phyloP scores from a whole-genome alignment of 768 basidiomycete species.

The Sutorius australiensis region DNA sequence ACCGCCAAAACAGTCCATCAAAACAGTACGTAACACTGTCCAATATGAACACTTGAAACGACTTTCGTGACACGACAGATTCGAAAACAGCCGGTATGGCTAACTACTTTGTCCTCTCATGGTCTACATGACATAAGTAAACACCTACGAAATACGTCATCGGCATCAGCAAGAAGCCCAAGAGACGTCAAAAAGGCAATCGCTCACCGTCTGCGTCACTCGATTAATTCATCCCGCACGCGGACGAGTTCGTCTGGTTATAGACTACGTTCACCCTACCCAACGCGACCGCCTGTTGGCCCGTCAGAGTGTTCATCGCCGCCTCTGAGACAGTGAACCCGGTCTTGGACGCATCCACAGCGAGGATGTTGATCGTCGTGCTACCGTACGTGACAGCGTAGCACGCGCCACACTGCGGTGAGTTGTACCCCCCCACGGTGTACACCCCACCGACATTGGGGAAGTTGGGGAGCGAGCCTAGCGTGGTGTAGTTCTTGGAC shows the following conservation, averaged over 20 bases:
- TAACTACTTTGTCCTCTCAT: too few species aligned
- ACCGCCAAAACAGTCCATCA: slow-evolving; percentile 9
- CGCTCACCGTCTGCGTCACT: neutral
- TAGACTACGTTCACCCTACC: slow-evolving; percentile 23
- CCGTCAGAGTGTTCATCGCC: slow-evolving; percentile 29
- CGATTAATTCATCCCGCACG: neutral
- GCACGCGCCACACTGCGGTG: slow-evolving; percentile 28
- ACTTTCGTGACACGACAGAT: neutral
- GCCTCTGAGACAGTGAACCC: slow-evolving; percentile 37
- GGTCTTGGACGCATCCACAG: slow-evolving; percentile 45
- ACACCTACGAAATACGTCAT: slow-evolving; percentile 3
- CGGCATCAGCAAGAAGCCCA: neutral
- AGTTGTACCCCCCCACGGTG: slow-evolving; percentile 22
- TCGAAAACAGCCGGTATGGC: neutral
- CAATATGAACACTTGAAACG: neutral
- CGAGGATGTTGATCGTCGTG: slow-evolving; percentile 47
- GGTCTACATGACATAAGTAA: neutral
- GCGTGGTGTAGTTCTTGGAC: slow-evolving; percentile 32
- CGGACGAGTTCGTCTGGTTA: neutral
- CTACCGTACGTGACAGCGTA: slow-evolving; percentile 27
- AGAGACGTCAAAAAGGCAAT: neutral
- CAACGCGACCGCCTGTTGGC: neutral
- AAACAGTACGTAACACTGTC: slow-evolving; percentile 10
- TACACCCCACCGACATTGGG: slow-evolving; percentile 34
- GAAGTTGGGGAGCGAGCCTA: slow-evolving; percentile 37